Evolutionary conservation across 2,329 filamentous ascomycete genomes (phyloP).

Genomic region (Fusarium continuum): DNA sequence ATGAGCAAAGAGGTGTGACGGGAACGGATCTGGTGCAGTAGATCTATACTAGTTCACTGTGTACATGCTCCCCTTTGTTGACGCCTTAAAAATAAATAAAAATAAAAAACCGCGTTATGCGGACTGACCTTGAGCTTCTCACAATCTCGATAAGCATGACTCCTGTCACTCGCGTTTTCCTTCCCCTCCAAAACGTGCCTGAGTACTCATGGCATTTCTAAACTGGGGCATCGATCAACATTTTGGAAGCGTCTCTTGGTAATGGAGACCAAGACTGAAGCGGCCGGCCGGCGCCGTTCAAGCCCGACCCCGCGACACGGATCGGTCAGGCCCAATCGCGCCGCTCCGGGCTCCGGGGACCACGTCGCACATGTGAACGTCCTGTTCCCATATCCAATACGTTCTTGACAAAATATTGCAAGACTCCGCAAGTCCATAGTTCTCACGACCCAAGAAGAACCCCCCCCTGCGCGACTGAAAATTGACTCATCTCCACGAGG

Average conservation of each 20-base stretch:
- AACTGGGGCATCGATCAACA: conserved; percentile 19
- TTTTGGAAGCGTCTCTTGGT: neutral
- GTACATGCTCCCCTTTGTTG: neutral
- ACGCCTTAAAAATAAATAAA: neutral
- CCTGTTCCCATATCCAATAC: conserved; percentile 8
- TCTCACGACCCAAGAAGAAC: conserved; percentile 6
- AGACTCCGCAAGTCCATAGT: conserved; percentile 28
- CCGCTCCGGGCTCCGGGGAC: conserved; percentile 24
- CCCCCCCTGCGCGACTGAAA: neutral
- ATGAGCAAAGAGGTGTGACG: conserved; percentile 1
- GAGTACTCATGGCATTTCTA: conserved; percentile 1
- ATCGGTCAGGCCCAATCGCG: conserved; percentile 4
- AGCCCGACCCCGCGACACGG: conserved; percentile 24
- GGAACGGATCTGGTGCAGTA: conserved; percentile 17
- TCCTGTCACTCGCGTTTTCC: conserved; percentile 11
- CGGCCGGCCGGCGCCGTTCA: conserved; percentile 20
- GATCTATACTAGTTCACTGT: conserved; percentile 19
- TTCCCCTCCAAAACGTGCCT: conserved; percentile 3
- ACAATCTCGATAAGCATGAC: neutral
- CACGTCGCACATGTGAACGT: conserved; percentile 6
- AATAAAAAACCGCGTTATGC: conserved; percentile 6
- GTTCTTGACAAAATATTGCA: neutral
- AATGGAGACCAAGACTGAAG: conserved; percentile 13
- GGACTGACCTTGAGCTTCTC: neutral
- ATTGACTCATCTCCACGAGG: conserved; percentile 19